Evolutionary conservation across 1,139 yeast species (phyloP).

Genomic region (Magnusiomyces paraingens): DNA sequence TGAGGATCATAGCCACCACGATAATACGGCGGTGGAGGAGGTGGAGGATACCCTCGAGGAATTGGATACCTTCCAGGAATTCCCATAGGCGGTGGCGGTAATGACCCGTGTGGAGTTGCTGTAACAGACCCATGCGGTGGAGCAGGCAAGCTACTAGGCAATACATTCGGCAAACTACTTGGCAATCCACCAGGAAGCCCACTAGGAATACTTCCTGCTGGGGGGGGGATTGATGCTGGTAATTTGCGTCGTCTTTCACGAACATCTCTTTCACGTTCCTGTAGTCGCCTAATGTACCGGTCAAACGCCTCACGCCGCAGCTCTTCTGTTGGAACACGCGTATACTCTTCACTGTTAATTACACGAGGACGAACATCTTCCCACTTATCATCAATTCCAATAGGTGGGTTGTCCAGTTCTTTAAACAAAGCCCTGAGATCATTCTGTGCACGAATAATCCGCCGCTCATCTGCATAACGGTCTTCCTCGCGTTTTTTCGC

Average conservation of each 20-base stretch:
- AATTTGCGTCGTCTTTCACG: constrained; percentile 6
- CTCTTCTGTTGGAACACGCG: constrained; percentile 34
- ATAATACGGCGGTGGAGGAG: constrained; percentile 14
- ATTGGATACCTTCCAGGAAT: too few relatives aligned
- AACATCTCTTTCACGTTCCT: constrained; percentile 20
- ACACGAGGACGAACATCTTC: constrained; percentile 34
- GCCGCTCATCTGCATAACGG: constrained; percentile 32
- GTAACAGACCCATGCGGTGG: too few relatives aligned
- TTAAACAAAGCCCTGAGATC: constrained; percentile 35
- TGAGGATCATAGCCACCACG: constrained; percentile 22
- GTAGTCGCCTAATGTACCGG: constrained; percentile 28
- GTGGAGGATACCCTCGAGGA: too few relatives aligned
- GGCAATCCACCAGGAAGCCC: too few relatives aligned
- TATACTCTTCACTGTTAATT: constrained; percentile 32
- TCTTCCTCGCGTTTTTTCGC: constrained; percentile 28
- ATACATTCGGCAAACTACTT: too few relatives aligned
- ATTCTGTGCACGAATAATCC: constrained; percentile 34
- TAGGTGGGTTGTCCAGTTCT: constrained; percentile 30
- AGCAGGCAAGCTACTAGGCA: too few relatives aligned
- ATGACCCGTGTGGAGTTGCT: too few relatives aligned
- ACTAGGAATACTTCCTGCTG: too few relatives aligned
- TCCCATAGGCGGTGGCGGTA: too few relatives aligned
- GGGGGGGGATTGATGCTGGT: too few relatives aligned
- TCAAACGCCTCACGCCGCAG: constrained; percentile 32
- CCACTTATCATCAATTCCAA: constrained; percentile 33